Evolutionary conservation across 768 basidiomycete genomes (phyloP).

Genomic region (Crucibulum laeve): DNA sequence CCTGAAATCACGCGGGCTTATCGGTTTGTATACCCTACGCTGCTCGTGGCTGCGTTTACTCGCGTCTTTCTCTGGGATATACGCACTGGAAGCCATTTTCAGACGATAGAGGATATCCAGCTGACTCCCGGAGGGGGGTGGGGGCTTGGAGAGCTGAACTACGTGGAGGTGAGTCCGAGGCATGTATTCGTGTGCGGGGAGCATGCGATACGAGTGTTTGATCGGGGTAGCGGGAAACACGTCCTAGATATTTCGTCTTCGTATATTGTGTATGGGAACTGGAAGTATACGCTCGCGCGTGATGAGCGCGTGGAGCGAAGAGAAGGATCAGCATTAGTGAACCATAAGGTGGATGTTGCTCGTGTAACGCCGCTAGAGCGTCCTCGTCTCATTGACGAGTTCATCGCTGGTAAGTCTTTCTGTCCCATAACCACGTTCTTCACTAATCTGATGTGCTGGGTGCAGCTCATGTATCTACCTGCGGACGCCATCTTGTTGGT

Average conservation of each 20-base stretch:
- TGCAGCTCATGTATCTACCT: slow-evolving; percentile 42
- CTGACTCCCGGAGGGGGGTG: slow-evolving; percentile 4
- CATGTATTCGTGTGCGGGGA: slow-evolving; percentile 60
- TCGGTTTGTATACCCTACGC: slow-evolving; percentile 63
- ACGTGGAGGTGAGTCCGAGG: slow-evolving; percentile 59
- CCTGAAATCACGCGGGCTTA: slow-evolving; percentile 49
- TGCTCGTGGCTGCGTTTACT: slow-evolving; percentile 43
- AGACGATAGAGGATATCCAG: slow-evolving; percentile 42
- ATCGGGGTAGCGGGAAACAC: slow-evolving; percentile 33
- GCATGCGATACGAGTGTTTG: slow-evolving; percentile 46
- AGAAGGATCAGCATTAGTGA: too few species aligned
- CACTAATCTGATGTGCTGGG: neutral
- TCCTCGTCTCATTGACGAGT: slow-evolving; percentile 39
- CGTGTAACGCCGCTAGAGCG: slow-evolving; percentile 2
- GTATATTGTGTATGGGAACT: slow-evolving; percentile 26
- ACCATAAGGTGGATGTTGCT: slow-evolving; percentile 1
- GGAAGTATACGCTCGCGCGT: slow-evolving; percentile 24
- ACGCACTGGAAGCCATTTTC: slow-evolving; percentile 39
- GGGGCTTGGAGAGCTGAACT: slow-evolving; percentile 39
- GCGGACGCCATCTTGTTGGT: slow-evolving; percentile 43
- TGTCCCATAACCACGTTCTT: neutral
- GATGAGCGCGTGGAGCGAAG: slow-evolving; percentile 4
- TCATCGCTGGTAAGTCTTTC: slow-evolving; percentile 35
- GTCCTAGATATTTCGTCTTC: slow-evolving; percentile 43
- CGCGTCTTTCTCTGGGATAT: slow-evolving; percentile 63